Conservation (phyloP, 2,329 filamentous ascomycete species). For the Neopestalotiopsis clavispora region DNA sequence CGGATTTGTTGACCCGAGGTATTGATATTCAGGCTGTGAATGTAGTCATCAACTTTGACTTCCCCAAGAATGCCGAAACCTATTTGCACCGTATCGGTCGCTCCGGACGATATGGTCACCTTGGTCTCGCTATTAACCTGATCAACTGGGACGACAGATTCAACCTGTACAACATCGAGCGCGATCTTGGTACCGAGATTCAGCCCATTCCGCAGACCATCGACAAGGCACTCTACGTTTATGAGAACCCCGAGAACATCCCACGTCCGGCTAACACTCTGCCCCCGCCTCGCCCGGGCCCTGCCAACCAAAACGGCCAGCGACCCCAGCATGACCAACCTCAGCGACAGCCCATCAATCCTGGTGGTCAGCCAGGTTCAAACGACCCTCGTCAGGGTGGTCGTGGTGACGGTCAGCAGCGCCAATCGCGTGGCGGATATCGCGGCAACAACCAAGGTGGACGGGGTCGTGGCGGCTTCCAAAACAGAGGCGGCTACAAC, state of each 20-base stretch:
- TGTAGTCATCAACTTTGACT: conserved; percentile 99
- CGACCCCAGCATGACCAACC: conserved; percentile 33
- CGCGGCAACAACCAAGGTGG: conserved; percentile 33
- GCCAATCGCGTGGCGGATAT: conserved; percentile 36
- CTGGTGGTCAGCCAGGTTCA: conserved; percentile 29
- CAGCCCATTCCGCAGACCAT: conserved; percentile 93
- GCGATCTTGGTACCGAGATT: conserved; percentile 96
- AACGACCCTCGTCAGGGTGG: conserved; percentile 31
- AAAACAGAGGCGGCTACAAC: conserved; percentile 37
- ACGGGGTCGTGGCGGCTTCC: conserved; percentile 36
- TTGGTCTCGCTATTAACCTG: conserved; percentile 96
- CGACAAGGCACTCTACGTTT: conserved; percentile 98
- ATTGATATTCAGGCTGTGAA: conserved; percentile 99
- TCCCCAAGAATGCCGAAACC: conserved; percentile 98
- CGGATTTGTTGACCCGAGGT: conserved; percentile 94
- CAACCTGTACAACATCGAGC: conserved; percentile 98
- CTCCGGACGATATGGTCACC: conserved; percentile 94
- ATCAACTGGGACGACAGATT: conserved; percentile 99
- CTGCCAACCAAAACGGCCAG: conserved; percentile 30
- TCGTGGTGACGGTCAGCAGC: conserved; percentile 35
- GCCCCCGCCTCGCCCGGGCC: conserved; percentile 30
- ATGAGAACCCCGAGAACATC: conserved; percentile 94
- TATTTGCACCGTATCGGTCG: conserved; percentile 98
- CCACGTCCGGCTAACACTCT: conserved; percentile 73
- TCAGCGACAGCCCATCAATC: conserved; percentile 24